Evolutionary conservation across 148 eudicot species (phyloP), one percentile per base, ranked within the genome.

Genomic region (Nyssa sinensis): DNA sequence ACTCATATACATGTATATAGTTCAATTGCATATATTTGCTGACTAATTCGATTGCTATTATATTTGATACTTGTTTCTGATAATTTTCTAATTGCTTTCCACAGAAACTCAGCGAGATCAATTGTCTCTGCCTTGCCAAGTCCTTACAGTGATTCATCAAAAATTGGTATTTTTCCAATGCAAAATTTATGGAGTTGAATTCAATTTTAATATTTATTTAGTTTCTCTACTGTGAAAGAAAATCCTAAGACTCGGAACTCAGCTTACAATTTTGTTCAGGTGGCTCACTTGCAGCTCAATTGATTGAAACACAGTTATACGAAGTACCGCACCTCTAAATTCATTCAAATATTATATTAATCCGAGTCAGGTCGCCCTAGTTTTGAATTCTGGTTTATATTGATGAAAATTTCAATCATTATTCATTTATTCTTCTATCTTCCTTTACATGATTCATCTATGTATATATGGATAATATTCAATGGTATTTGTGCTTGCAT

Each of bases 61-160:
- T 5, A 1, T 16, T 49, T 27, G n/a, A n/a, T n/a, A 44, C 3
- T 34, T 29, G 1, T 31, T 12, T 25, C 39, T 65, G 4, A 21
- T 64, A 64, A 44, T 25, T n/a, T 23, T 23, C 3, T 60, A 8
- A 30, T 44, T 74, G 13, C 32, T 51, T 33, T 66, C 17, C 64
- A 78, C 81, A 88, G 90, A 58, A 76, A 58, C 27, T 74, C 67
- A 24, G 63, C 24, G 25, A 80, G 47, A 66, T 74, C 84, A 44
- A 71, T 82, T 76, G 63, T 80, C 11, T 87, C 83, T 64, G 82
- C 83, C 51, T 39, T 78, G 49, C 66, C 83, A 4, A 80, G 76
- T 69, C 74, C 87, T 3, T 72, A 73, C 57, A 71, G 70, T 6
- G 85, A 86, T 75, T 79, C 69, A 32, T 76, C 86, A 23, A 47